Evolutionary conservation across 805 yeast genomes (phyloP), one percentile per base, ranked within the genome.

Genomic region (Pichia thaimueangensis): DNA sequence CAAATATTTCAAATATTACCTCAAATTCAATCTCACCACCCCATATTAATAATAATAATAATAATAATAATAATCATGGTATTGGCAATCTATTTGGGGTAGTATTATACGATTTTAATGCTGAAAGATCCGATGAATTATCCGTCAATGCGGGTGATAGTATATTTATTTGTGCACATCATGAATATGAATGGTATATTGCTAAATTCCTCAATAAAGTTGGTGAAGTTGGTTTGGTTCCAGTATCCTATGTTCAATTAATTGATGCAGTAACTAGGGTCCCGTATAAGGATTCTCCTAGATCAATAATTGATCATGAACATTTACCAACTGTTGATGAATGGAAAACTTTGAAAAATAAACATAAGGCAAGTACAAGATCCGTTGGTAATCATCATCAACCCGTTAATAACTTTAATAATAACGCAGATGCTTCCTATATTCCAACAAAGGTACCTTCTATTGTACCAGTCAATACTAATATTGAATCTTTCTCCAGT

Each of bases 141-240:
- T 82, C 82, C 49, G 86, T 91, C 3, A 57, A 63, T 23, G 85
- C 85, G 1, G 97, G 97, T 30, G 99, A 93, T 55, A 82, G 85
- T 54, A 74, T 93, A 48, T 85, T 89, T 24, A 78, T 94, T 11
- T 91, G 96, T 64, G 99, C 99, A 2, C 97, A 91, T 63, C 95
- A 91, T 58, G 88, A 87, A 43, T 84, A 71, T 50, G 99, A 94
- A 65, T 93, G 99, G 99, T 89, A 88, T 54, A 93, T 93, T 46
- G 97, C 97, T 5, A 93, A 93, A 60, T 96, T 96, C 12, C 85
- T 93, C 33, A 94, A 91, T 46, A 71, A 97, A 42, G 69, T 93
- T 30, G 97, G 98, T 21, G 98, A 97, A 1, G 97, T 97, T 0
- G 98, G 99, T 1, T 70, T 93, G 35, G 94, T 93, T 7, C 98